A percentile compares a stretch with the other conserved stretches of the same genome.
Conservation (phyloP, 2,329 filamentous ascomycete species). For the Diaporthe capsici region DNA sequence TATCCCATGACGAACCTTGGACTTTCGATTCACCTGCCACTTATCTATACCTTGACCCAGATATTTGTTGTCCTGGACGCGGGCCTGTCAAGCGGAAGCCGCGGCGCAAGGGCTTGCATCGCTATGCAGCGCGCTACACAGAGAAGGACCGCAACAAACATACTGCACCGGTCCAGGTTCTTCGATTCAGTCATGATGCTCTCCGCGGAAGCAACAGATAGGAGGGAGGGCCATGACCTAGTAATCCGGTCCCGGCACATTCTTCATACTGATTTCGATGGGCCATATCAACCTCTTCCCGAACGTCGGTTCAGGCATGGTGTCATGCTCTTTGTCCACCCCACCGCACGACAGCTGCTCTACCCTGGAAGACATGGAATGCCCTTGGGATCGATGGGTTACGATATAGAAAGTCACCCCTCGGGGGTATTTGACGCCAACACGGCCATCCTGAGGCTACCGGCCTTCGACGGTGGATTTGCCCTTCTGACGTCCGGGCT, state of each 20-base stretch:
- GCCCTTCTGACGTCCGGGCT: background rate
- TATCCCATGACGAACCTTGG: conserved; percentile 5
- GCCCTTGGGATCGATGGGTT: conserved; percentile 1
- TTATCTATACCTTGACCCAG: conserved; percentile 13
- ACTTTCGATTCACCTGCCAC: conserved; percentile 6
- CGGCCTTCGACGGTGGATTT: background rate
- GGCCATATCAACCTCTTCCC: background rate
- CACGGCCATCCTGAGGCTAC: conserved; percentile 4
- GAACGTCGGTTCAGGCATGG: conserved; percentile 1
- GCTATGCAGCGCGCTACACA: conserved; percentile 7
- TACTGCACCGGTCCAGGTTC: conserved; percentile 4
- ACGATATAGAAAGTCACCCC: conserved; percentile 10
- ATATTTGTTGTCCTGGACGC: conserved; percentile 15
- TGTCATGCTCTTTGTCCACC: conserved; percentile 13
- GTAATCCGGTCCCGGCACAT: background rate
- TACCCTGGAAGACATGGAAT: conserved; percentile 3
- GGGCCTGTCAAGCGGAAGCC: background rate
- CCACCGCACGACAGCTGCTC: conserved; percentile 5
- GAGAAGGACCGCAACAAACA: background rate
- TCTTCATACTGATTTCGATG: background rate
- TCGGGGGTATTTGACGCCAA: background rate
- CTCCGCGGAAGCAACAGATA: conserved; percentile 1
- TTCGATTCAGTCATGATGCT: conserved; percentile 6
- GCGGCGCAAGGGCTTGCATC: conserved; percentile 4
- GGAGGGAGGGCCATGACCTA: conserved; percentile 8